phyloP scores from a whole-genome alignment of 192 early-diverging fungal genomes.

The Rhizoclosmatium globosum region DNA sequence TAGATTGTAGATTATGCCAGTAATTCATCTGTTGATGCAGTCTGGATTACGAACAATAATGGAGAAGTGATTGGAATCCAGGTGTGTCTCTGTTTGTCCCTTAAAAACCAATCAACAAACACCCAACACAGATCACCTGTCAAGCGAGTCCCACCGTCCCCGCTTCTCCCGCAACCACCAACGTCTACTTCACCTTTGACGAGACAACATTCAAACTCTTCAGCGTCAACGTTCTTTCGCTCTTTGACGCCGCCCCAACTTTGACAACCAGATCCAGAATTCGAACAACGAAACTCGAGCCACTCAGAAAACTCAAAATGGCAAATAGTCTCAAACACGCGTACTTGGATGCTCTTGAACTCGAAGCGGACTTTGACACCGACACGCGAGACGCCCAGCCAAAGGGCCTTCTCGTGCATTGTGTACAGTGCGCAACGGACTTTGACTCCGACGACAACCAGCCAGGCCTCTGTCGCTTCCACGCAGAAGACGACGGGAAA shows the following conservation, averaged over 20 bases:
- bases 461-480: slow-evolving; percentile 23
- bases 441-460: slow-evolving; percentile 18
- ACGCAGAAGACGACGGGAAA: slow-evolving; percentile 7
- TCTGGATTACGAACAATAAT: slow-evolving; percentile 24
- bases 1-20: slow-evolving; percentile 5
- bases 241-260: slow-evolving; percentile 21
- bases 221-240: slow-evolving; percentile 23
- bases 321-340: too few species aligned
- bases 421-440: slow-evolving; percentile 27
- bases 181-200: slow-evolving; percentile 26
- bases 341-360: too few species aligned
- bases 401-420: not conserved
- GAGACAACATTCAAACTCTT: slow-evolving; percentile 14
- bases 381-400: too few species aligned
- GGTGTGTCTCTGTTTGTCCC: not conserved
- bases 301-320: too few species aligned
- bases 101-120: not conserved
- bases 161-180: slow-evolving; percentile 19
- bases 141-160: not conserved
- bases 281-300: too few species aligned
- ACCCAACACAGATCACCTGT: slow-evolving; percentile 1
- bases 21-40: not conserved
- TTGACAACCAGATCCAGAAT: not conserved
- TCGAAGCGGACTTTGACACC: too few species aligned
- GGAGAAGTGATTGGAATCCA: slow-evolving; percentile 26